Conservation (phyloP, 805 yeast species). For the Grigorovia yakushimaensis region DNA sequence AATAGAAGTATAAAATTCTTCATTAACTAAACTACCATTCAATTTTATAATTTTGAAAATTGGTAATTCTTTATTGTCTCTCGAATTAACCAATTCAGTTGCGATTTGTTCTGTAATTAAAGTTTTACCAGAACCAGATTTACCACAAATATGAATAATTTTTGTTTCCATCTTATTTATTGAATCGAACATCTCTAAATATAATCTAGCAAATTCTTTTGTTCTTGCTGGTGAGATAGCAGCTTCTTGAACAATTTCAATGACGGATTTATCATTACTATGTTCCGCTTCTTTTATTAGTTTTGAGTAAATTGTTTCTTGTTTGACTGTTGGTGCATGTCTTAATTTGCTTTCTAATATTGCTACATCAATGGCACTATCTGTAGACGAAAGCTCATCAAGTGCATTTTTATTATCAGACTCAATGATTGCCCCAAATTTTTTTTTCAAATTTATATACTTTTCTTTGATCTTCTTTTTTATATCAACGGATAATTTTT, state of each 20-base stretch:
- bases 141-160: conserved; percentile 83
- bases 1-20: conserved; percentile 66
- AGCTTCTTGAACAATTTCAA: conserved; percentile 25
- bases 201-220: conserved; percentile 61
- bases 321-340: conserved; percentile 26
- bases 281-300: conserved; percentile 8
- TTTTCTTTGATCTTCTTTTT: neutral
- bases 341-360: conserved; percentile 22
- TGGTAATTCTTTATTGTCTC: conserved; percentile 30
- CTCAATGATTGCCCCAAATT: neutral
- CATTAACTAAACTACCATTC: conserved; percentile 73
- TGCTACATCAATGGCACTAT: conserved; percentile 6
- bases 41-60: conserved; percentile 70
- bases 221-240: conserved; percentile 68
- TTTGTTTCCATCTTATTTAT: conserved; percentile 65
- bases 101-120: conserved; percentile 82
- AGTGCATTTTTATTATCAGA: neutral
- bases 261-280: conserved; percentile 1
- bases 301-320: conserved; percentile 23
- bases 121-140: conserved; percentile 95
- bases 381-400: neutral
- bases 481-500: neutral
- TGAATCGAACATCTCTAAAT: conserved; percentile 57
- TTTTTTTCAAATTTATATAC: neutral
- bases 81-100: conserved; percentile 44